Evolutionary conservation across 1,284 basidiomycete species (phyloP).

Genomic region (Trichosporon sp.): DNA sequence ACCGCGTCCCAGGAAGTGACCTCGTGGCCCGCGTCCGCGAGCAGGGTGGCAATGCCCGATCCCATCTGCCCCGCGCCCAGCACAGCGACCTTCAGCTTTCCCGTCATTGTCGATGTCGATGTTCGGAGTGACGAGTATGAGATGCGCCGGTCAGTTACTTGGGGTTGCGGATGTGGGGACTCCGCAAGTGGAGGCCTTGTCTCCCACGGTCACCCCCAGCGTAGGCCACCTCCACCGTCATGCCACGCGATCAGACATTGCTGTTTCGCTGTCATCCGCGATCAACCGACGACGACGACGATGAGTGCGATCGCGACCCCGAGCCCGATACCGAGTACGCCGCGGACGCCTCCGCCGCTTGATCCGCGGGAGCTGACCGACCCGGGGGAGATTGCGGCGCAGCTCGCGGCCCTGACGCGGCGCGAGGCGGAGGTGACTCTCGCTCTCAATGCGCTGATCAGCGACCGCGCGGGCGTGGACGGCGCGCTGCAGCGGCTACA

Average conservation of each 20-base stretch:
- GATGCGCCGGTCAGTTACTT: neutral
- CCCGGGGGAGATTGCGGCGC: constrained; percentile 40
- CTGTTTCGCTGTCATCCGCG: neutral
- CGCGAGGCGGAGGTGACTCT: constrained; percentile 72
- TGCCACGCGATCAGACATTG: neutral
- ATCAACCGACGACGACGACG: neutral
- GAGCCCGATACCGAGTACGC: constrained; percentile 13
- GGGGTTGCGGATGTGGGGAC: neutral
- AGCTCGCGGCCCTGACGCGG: constrained; percentile 60
- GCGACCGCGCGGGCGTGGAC: constrained; percentile 63
- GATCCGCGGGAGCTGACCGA: constrained; percentile 38
- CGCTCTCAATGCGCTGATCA: constrained; percentile 68
- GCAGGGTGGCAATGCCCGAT: constrained; percentile 9
- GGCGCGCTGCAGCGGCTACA: constrained; percentile 63
- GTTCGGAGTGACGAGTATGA: neutral
- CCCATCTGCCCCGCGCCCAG: constrained; percentile 15
- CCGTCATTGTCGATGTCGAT: neutral
- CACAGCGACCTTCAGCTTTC: constrained; percentile 6
- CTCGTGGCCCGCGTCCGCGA: constrained; percentile 12
- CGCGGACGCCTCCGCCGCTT: constrained; percentile 21
- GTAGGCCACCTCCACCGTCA: neutral
- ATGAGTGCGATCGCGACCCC: constrained; percentile 6
- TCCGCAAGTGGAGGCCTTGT: neutral
- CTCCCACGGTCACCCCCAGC: neutral
- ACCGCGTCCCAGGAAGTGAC: constrained; percentile 7